Percentiles rank a stretch among this genome's conserved stretches.
Conservation (phyloP, 768 basidiomycete genomes). For the Lentinus brumalis region DNA sequence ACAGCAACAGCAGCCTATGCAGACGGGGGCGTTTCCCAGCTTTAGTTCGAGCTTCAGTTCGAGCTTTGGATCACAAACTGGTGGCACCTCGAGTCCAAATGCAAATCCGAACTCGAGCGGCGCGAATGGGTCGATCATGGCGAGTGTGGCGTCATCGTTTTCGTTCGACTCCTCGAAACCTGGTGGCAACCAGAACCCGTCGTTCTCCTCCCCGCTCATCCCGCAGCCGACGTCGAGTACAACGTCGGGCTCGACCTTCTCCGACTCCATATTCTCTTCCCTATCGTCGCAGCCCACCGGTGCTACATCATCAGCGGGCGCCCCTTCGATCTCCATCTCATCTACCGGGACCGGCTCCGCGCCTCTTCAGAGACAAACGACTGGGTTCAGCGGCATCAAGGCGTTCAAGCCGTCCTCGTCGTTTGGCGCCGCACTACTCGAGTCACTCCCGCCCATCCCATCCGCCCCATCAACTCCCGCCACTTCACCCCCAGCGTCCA, state of each 20-base stretch:
- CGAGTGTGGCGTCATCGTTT: constrained; percentile 77
- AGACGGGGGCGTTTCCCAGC: constrained; percentile 11
- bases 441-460: constrained; percentile 66
- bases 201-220: constrained; percentile 17
- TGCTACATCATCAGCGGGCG: constrained; percentile 31
- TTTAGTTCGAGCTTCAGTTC: constrained; percentile 9
- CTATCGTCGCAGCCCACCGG: constrained; percentile 57
- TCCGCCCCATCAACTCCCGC: constrained; percentile 53
- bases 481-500: constrained; percentile 12
- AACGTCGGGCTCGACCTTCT: constrained; percentile 46
- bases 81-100: not conserved
- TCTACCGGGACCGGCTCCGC: constrained; percentile 11
- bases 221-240: constrained; percentile 34
- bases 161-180: constrained; percentile 37
- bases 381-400: constrained; percentile 54
- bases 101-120: constrained; percentile 13
- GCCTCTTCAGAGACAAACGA: constrained; percentile 47
- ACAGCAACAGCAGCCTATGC: constrained; percentile 25
- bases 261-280: constrained; percentile 50
- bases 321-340: constrained; percentile 37
- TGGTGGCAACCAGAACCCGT: constrained; percentile 2
- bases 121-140: constrained; percentile 50
- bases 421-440: constrained; percentile 54
- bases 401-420: constrained; percentile 56
- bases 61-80: constrained; percentile 10